Conservation (phyloP, 2,329 filamentous ascomycete species). For the Diaporthe citriasiana region DNA sequence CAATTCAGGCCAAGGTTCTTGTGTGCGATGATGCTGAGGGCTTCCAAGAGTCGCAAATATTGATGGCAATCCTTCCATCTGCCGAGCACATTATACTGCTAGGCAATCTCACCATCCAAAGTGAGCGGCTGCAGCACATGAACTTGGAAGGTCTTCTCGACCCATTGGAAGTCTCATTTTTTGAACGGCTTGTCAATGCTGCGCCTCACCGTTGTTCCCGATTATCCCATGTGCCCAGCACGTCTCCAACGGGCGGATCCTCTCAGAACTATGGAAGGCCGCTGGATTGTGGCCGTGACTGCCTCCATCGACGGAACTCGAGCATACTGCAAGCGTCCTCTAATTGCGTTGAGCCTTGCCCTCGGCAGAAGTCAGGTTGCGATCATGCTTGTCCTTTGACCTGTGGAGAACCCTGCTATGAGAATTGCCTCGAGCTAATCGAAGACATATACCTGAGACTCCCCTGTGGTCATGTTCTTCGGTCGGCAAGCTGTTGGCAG, state of each 20-base stretch:
- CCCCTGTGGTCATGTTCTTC: too few species aligned
- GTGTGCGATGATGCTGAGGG: slow-evolving; percentile 79
- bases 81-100: slow-evolving; percentile 75
- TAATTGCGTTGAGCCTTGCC: too few species aligned
- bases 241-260: slow-evolving; percentile 55
- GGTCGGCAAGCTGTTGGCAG: too few species aligned
- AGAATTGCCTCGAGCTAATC: too few species aligned
- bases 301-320: too few species aligned
- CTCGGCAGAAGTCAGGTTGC: too few species aligned
- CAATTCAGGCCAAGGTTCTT: slow-evolving; percentile 67
- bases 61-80: slow-evolving; percentile 71
- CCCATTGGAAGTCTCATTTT: slow-evolving; percentile 71
- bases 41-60: slow-evolving; percentile 73
- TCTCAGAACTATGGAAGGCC: slow-evolving; percentile 62
- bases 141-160: slow-evolving; percentile 63
- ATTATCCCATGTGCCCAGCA: neutral
- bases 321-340: too few species aligned
- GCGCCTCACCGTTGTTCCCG: neutral
- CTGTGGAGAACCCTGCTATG: too few species aligned
- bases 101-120: slow-evolving; percentile 72
- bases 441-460: too few species aligned
- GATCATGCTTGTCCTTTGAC: too few species aligned
- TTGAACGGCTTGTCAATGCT: slow-evolving; percentile 64
- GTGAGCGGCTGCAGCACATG: slow-evolving; percentile 66
- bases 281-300: too few species aligned